Base-by-base conservation (phyloP, 768 basidiomycete species). In the Saitozyma podzolica region DNA sequence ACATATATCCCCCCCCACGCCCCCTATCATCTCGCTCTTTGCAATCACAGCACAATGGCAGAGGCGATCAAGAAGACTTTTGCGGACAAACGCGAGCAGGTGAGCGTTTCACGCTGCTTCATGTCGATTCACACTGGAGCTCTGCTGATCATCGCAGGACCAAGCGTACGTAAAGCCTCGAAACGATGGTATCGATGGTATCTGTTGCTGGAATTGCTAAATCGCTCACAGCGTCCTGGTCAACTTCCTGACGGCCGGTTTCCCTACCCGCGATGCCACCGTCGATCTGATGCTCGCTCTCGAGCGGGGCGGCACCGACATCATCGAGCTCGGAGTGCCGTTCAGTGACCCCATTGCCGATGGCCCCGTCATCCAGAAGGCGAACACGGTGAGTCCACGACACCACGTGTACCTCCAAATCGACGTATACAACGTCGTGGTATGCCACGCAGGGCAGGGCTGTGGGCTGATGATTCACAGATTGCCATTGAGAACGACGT, bases 311-410 rank as follows among this genome's bases (percentile, higher is more conserved):
- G 95, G 95, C 7, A 86, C 91, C 50, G 93, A 97, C 78, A 86
- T 97, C 63, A 93, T 98, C 64, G 95, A 99, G 79, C 84, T 99
- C 16, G 95, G 95, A 16, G 85, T 97, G 39, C 92, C 94, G 0
- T 97, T 95, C 82, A 94, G 91, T 58, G 95, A 97, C 81, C 95
- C 94, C 17, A 91, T 92, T 69, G 94, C 92, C 2, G 95, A 99
- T 80, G 95, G 95, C 0, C 91, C 90, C 29, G 87, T 86, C 3
- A 96, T 99, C 64, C 95, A 99, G 76, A 89, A 88, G 64, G 85
- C 90, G 11, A 98, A 97, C 78, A 90, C 89, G n/a, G 95, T 92
- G 63, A 66, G 87, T 82, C n/a, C 29, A 29, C 29, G 29, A 29
- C 29, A 5, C 29, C 13, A 2, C n/a, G 45, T 47, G 45, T 47